phyloP scores from a whole-genome alignment of 768 basidiomycete species.

The Tylopilus sp. region DNA sequence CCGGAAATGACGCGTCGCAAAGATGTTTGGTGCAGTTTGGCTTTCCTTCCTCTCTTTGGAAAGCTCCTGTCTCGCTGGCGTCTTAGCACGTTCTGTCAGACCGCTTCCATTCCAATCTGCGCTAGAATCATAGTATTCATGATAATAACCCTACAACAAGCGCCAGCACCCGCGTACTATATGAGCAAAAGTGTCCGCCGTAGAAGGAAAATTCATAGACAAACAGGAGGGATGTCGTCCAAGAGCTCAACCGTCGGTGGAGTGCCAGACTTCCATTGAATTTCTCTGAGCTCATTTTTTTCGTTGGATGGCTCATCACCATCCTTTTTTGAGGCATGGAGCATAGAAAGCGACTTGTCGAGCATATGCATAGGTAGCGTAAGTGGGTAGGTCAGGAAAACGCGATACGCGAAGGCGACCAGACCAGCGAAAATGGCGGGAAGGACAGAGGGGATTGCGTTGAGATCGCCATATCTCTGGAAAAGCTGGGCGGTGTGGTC shows the following conservation, averaged over 20 bases:
- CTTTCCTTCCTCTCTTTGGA: slow-evolving; percentile 14
- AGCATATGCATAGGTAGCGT: slow-evolving; percentile 43
- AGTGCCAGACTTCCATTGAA: slow-evolving; percentile 20
- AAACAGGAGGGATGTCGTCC: slow-evolving; percentile 42
- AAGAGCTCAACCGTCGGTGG: slow-evolving; percentile 27
- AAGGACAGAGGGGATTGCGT: slow-evolving; percentile 30
- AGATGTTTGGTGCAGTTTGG: slow-evolving; percentile 44
- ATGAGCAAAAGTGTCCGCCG: slow-evolving; percentile 39
- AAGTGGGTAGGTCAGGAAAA: slow-evolving; percentile 49
- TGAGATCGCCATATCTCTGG: slow-evolving; percentile 24
- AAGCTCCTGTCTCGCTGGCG: slow-evolving; percentile 19
- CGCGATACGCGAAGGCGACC: slow-evolving; percentile 45
- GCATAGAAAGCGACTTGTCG: slow-evolving; percentile 35
- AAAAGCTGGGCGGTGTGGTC: slow-evolving; percentile 22
- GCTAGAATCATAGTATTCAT: slow-evolving; percentile 36
- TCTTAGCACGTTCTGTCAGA: slow-evolving; percentile 30
- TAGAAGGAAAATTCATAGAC: slow-evolving; percentile 46
- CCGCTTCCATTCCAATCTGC: slow-evolving; percentile 27
- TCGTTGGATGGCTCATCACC: slow-evolving; percentile 26
- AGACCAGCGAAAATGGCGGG: slow-evolving; percentile 34
- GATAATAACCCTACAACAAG: slow-evolving; percentile 43
- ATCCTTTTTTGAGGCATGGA: slow-evolving; percentile 30
- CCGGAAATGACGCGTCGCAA: too few relatives aligned
- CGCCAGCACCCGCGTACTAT: slow-evolving; percentile 44
- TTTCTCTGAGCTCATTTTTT: slow-evolving; percentile 29